These are phyloP conservation scores for Endocarpon pusillum DNA, from an alignment of 495 filamentous ascomycete genomes.

Conservation along the genomic window DNA sequence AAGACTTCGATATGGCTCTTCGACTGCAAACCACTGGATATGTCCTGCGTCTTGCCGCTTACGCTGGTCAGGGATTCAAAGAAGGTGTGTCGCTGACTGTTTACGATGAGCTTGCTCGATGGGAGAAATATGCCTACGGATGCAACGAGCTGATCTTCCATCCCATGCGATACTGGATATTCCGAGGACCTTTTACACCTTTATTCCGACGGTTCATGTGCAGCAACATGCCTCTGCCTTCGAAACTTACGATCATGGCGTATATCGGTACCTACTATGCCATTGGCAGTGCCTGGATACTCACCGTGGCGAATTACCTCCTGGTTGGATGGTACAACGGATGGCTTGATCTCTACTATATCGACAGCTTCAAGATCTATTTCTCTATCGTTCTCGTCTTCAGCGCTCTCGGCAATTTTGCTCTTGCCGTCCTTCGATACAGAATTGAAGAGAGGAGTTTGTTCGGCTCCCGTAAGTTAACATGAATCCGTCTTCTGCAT, in stretches of 20 bases:
- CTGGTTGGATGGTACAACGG: slow-evolving; percentile 40
- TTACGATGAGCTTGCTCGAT: slow-evolving; percentile 67
- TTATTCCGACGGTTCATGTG: slow-evolving; percentile 55
- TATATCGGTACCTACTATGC: slow-evolving; percentile 85
- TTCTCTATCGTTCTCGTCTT: slow-evolving; percentile 32
- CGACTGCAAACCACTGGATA: slow-evolving; percentile 58
- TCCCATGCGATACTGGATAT: slow-evolving; percentile 33
- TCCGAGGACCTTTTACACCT: slow-evolving; percentile 49
- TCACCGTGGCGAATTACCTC: slow-evolving; percentile 66
- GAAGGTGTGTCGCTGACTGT: slow-evolving; percentile 74
- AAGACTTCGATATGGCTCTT: slow-evolving; percentile 77
- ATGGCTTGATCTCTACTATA: slow-evolving; percentile 28
- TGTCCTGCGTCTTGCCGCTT: slow-evolving; percentile 56
- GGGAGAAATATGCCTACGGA: slow-evolving; percentile 82
- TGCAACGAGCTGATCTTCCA: slow-evolving; percentile 69
- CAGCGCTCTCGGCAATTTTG: slow-evolving; percentile 26
- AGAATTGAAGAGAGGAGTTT: slow-evolving; percentile 22
- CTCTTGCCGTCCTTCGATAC: slow-evolving; percentile 28
- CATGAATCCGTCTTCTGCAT: neutral
- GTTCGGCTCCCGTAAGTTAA: slow-evolving; percentile 9
- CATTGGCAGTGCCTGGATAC: slow-evolving; percentile 61
- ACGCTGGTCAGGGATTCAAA: slow-evolving; percentile 61
- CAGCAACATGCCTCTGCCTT: slow-evolving; percentile 58
- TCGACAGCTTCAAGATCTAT: slow-evolving; percentile 31
- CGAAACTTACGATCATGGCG: slow-evolving; percentile 64